Base-by-base conservation (phyloP, 2,329 filamentous ascomycete genomes). In the Teratosphaeria pseudoeucalypti region DNA sequence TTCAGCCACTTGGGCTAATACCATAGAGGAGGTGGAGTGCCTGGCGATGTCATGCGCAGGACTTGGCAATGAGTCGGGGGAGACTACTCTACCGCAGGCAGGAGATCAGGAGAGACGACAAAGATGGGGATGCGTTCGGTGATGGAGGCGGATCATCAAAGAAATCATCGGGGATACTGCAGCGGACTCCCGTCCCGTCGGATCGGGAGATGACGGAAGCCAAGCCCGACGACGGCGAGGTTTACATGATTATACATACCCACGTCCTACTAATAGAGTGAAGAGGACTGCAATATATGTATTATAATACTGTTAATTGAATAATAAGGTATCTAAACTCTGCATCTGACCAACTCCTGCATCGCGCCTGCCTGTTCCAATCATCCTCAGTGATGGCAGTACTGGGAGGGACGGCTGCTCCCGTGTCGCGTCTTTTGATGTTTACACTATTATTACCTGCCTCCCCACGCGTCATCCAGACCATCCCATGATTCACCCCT, bases 1-100 rank as follows among this genome's bases (percentile, higher is more conserved):
- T 69, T 76, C 74, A 71, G 76, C 76, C 74, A 77, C 72, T 61
- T 74, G 75, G 76, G 73, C 77, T 73, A 79, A 71, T 70, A 79
- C 76, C 77, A 79, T 80, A 75, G 65, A 63, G 61, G 63, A 63
- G 56, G 47, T 60, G 57, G 57, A 49, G 60, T 60, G 56, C 55
- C 57, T 58, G 58, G 59, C 62, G 62, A 61, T 57, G 57, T 62
- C 64, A 66, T 68, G 62, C 62, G 65, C 53, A 57, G 60, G 58
- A 54, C 32, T 54, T 57, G 32, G 19, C 23, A 43, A n/a, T n/a
- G 12, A 43, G 12, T 12, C 12, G 16, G 12, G 12, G 11, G 37
- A 23, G 23, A 23, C 23, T 23, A 23, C 23, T 23, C 23, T 23
- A 23, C 23, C 23, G 23, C 23, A 23, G 34, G 34, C 11, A 39